Base-by-base conservation (phyloP, 208 protist species). In the Acanthamoeba lenticulata region DNA sequence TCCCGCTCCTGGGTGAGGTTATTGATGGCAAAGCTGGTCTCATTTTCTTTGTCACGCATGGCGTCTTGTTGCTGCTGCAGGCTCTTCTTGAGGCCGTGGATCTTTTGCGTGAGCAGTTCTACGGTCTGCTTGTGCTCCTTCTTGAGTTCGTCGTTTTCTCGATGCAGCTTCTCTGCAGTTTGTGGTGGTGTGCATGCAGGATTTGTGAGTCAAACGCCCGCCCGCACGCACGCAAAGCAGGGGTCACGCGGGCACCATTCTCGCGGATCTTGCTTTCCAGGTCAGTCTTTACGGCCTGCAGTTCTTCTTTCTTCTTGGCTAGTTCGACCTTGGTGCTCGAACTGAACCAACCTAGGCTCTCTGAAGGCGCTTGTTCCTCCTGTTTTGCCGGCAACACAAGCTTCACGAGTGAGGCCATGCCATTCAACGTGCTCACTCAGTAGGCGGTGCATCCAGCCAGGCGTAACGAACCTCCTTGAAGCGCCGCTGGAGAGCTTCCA, bases 221-320 rank as follows among this genome's bases (percentile, higher is more conserved):
- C n/a, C n/a, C n/a, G n/a, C n/a, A n/a, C n/a, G n/a, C n/a, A n/a
- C n/a, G n/a, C n/a, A 52, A n/a, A 24, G 29, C 9, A 34, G 60
- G 29, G 29, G 60, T 19, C 29, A 13, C 0, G 79, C 34, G 15
- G 34, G 6, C 21, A 62, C 79, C 79, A 34, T 89, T 89, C 49
- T 89, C 79, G n/a, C 47, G n/a, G 29, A 89, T 89, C 49, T 89
- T 89, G 49, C 47, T 62, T 42, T 65, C 42, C 2, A 89, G 79
- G 29, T 89, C 79, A 11, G 47, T 62, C 49, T 89, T 89, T 3
- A 40, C 42, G 2, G 49, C 79, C 38, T 52, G 49, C 19, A 89
- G 79, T 34, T 89, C 79, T 27, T 89, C 79, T 42, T 62, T 89
- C 79, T 89, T 89, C 24, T 89, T 89, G 42, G 49, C 47, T 34